Base-by-base conservation (phyloP, 495 filamentous ascomycete species). In the Diplogelasinospora grovesii region DNA sequence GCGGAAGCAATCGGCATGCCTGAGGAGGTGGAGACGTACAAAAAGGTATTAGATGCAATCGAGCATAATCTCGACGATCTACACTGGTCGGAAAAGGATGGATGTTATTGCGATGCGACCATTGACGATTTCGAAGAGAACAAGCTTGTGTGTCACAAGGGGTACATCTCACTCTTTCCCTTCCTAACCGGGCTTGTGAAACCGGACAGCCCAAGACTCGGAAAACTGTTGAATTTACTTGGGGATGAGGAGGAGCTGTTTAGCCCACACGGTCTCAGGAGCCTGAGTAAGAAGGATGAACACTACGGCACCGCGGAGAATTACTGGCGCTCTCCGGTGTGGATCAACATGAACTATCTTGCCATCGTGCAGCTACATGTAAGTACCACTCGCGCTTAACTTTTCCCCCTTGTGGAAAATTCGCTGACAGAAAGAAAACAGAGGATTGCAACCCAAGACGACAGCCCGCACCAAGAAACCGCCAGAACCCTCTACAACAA, bases 331-430 rank as follows among this genome's bases (percentile, higher is more conserved):
- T 86, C 88, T 40, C 92, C 92, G 5, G 71, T 98, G 4, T 98
- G 92, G 92, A 85, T 98, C 45, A 95, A 95, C 51, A 93, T 98
- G 42, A 98, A 98, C 60, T 97, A 95, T 53, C 68, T 98, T 39
- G 82, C 84, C 26, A 70, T 97, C 39, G 74, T 77, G 49, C 77
- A 84, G 53, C 76, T 98, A n/a, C 70, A 85, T 38, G 89, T 95
- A 74, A 64, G 83, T 74, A 11, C 32, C 35, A 22, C 16, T 20
- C 24, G 10, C 18, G 29, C 27, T 32, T 34, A 36, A 14, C 41
- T 26, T 41, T 22, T 45, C 36, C 18, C 51, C 9, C 25, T 48
- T 60, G 54, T 53, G 45, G 22, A 22, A 48, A 41, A 31, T 13
- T 5, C 9, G 21, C 24, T 46, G 41, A 53, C 39, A 44, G 51